These are phyloP conservation scores for Discostella pseudostelligera DNA, from an alignment of 108 stramenopile genomes.

Conservation along the genomic window DNA sequence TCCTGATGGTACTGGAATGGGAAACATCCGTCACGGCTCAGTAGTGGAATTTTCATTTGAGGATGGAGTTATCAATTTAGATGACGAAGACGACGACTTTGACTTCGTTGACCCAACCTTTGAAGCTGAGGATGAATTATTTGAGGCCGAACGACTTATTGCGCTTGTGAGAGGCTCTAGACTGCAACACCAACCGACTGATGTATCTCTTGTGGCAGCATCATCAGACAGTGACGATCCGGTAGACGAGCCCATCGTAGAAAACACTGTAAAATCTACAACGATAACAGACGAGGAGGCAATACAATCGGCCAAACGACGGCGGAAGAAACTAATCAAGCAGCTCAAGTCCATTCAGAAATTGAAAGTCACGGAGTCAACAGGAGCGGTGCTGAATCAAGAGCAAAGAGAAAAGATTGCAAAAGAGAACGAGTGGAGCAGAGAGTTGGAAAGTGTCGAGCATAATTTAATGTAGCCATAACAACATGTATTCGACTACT, in stretches of 20 bases:
- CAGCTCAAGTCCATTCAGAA: slow-evolving; percentile 57
- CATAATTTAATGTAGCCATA: slow-evolving; percentile 55
- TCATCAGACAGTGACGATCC: slow-evolving; percentile 5
- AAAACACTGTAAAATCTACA: slow-evolving; percentile 39
- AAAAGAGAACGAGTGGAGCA: slow-evolving; percentile 45
- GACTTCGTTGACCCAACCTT: slow-evolving; percentile 53
- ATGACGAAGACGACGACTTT: slow-evolving; percentile 41
- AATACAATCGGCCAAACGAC: slow-evolving; percentile 44
- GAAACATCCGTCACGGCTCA: slow-evolving; percentile 7
- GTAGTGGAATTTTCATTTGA: slow-evolving; percentile 49
- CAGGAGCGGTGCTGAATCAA: slow-evolving; percentile 47
- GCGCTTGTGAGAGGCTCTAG: slow-evolving; percentile 39
- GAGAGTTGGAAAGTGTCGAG: slow-evolving; percentile 57
- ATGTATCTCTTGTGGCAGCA: background rate
- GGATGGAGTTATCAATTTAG: slow-evolving; percentile 46
- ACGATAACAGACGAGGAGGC: slow-evolving; percentile 55
- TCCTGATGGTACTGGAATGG: slow-evolving; percentile 9
- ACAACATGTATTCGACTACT: background rate
- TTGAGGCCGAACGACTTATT: slow-evolving; percentile 55
- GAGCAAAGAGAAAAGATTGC: slow-evolving; percentile 53
- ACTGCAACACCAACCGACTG: slow-evolving; percentile 1
- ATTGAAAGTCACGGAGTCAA: slow-evolving; percentile 43
- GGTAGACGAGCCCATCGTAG: slow-evolving; percentile 5
- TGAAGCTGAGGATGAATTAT: slow-evolving; percentile 46
- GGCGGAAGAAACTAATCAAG: slow-evolving; percentile 55